Percentiles rank a stretch among this genome's conserved stretches.
phyloP scores from a whole-genome alignment of 331 rosid species.

The Saraca asoca region DNA sequence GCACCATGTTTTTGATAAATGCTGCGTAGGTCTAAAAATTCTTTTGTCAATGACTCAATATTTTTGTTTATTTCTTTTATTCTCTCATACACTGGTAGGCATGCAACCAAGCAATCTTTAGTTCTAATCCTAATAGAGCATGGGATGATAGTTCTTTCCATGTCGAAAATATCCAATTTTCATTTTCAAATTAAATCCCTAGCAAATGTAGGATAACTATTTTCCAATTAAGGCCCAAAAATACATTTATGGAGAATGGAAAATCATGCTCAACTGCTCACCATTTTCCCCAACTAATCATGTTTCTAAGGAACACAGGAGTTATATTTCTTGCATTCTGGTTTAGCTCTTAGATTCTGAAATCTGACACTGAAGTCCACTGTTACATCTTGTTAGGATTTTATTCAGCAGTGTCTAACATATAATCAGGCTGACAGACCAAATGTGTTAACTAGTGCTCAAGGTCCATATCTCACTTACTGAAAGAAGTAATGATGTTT shows the following conservation, averaged over 20 bases:
- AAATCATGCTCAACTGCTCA: too few relatives aligned
- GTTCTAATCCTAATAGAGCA: too few relatives aligned
- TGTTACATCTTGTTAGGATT: slow-evolving; percentile 47
- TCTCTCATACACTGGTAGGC: not conserved
- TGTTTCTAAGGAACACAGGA: too few relatives aligned
- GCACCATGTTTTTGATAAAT: slow-evolving; percentile 13
- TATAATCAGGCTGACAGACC: slow-evolving; percentile 95
- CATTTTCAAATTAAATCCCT: not conserved
- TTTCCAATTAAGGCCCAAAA: not conserved
- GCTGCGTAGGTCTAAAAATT: slow-evolving; percentile 9
- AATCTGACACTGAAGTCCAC: slow-evolving; percentile 20
- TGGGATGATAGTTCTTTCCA: too few relatives aligned
- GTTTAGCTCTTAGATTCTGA: slow-evolving; percentile 9
- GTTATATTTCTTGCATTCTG: not conserved
- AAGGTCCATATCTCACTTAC: slow-evolving; percentile 86
- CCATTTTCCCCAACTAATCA: too few relatives aligned
- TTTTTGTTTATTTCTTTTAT: slow-evolving; percentile 12
- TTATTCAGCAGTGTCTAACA: slow-evolving; percentile 84
- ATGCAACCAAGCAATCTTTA: too few relatives aligned
- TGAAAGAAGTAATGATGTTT: slow-evolving; percentile 57
- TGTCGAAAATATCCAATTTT: slow-evolving; percentile 8
- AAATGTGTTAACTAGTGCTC: slow-evolving; percentile 81
- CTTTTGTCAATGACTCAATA: not conserved
- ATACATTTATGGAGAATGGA: too few relatives aligned
- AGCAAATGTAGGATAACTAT: not conserved